Percentiles rank a stretch among this genome's conserved stretches.
phyloP scores from a whole-genome alignment of 257 asterid species.

The Thymus quinquecostatus region DNA sequence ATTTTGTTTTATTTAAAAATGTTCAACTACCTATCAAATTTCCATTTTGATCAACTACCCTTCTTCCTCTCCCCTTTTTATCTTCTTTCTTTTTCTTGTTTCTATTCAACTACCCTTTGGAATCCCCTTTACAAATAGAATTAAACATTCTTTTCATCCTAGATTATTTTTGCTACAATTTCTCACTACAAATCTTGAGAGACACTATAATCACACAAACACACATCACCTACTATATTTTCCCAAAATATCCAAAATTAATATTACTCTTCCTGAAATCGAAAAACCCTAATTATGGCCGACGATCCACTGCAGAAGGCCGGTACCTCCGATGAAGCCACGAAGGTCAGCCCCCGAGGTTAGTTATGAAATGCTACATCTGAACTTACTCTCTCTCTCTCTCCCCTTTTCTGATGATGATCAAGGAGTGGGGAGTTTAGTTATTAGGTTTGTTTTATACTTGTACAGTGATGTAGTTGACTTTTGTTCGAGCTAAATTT shows the following conservation, averaged over 20 bases:
- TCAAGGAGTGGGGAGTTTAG: not conserved
- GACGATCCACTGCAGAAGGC: constrained; percentile 27
- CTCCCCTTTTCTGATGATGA: not conserved
- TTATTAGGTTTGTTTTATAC: not conserved
- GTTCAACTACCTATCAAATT: constrained; percentile 48
- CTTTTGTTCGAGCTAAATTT: not conserved
- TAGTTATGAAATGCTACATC: constrained; percentile 5
- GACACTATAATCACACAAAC: not conserved
- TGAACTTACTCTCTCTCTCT: not conserved
- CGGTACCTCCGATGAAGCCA: not conserved
- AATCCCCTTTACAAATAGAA: constrained; percentile 16
- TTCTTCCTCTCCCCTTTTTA: constrained; percentile 32
- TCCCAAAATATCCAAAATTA: not conserved
- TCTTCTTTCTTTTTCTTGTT: not conserved
- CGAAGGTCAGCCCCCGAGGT: constrained; percentile 16
- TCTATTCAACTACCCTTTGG: constrained; percentile 49
- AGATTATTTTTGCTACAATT: not conserved
- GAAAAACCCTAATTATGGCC: constrained; percentile 36
- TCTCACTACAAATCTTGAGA: not conserved
- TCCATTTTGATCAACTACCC: constrained; percentile 48
- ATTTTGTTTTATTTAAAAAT: not conserved
- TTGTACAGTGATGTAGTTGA: not conserved
- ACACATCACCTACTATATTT: not conserved
- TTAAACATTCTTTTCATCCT: not conserved
- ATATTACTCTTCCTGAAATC: not conserved